phyloP scores from a whole-genome alignment of 179 eudicot genomes.

The Silene coronaria region DNA sequence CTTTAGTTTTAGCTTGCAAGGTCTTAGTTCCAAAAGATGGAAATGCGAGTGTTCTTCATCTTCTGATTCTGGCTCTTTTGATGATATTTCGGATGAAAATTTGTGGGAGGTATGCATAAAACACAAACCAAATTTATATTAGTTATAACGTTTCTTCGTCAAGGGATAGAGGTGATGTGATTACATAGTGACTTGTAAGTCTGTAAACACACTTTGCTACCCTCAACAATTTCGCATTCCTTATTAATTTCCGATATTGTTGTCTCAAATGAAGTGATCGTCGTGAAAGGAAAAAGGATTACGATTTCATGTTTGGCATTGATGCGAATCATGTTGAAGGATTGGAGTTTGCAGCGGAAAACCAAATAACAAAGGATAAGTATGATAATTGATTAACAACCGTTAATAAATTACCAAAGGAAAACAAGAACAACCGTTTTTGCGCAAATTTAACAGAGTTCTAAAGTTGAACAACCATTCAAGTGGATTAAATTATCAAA shows the following conservation, averaged over 20 bases:
- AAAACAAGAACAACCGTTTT: not conserved
- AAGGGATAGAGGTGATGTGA: not conserved
- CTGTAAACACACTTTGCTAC: not conserved
- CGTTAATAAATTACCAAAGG: not conserved
- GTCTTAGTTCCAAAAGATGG: constrained; percentile 42
- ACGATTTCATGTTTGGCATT: not conserved
- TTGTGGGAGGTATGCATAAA: constrained; percentile 79
- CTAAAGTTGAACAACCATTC: not conserved
- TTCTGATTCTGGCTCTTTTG: constrained; percentile 37
- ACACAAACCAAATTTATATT: constrained; percentile 6
- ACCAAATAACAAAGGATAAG: not conserved
- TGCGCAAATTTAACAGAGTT: not conserved
- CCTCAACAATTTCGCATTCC: not conserved
- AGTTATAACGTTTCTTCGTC: constrained; percentile 7
- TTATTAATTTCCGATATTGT: not conserved
- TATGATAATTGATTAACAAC: not conserved
- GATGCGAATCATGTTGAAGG: not conserved
- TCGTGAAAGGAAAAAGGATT: not conserved
- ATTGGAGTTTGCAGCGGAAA: not conserved
- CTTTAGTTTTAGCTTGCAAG: constrained; percentile 27
- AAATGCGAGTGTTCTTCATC: constrained; percentile 47
- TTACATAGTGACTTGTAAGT: not conserved
- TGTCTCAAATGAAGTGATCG: not conserved
- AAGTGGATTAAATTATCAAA: not conserved
- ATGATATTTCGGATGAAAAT: constrained; percentile 54